Evolutionary conservation across 176 grass and related monocot genomes (phyloP).

Genomic region (Leersia perrieri): DNA sequence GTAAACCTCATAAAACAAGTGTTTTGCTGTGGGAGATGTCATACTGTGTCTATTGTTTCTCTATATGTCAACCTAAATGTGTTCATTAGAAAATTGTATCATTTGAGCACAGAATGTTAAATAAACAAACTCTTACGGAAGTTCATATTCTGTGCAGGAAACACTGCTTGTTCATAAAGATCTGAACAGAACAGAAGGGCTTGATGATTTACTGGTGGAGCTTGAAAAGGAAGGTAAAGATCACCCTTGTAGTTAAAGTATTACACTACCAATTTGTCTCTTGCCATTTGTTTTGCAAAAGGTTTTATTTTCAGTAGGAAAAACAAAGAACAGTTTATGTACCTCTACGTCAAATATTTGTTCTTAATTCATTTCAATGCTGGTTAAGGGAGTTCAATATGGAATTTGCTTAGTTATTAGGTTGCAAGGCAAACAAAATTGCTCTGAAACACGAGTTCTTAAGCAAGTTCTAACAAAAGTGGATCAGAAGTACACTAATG

Average conservation of each 20-base stretch:
- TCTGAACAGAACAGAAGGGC: constrained; percentile 63
- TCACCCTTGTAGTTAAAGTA: not conserved
- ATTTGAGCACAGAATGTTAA: not conserved
- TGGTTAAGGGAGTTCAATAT: not conserved
- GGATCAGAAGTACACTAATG: not conserved
- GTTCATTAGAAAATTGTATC: not conserved
- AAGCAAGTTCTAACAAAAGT: not conserved
- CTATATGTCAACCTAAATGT: not conserved
- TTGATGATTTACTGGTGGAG: constrained; percentile 81
- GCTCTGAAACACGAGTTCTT: not conserved
- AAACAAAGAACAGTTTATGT: not conserved
- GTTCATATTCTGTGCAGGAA: constrained; percentile 62
- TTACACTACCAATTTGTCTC: not conserved
- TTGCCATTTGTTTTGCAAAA: not conserved
- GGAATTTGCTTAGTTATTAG: not conserved
- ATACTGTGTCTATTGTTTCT: not conserved
- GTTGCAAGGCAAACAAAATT: not conserved
- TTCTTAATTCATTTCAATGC: not conserved
- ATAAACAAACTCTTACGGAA: not conserved
- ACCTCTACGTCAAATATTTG: not conserved
- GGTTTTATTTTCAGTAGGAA: not conserved
- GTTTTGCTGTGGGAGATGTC: not conserved
- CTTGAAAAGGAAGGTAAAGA: constrained; percentile 73
- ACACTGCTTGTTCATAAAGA: constrained; percentile 93
- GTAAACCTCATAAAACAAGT: not conserved